A percentile compares a stretch with the other conserved stretches of the same genome.
phyloP scores from a whole-genome alignment of 2,329 filamentous ascomycete genomes.

The Fusarium denticulatum region DNA sequence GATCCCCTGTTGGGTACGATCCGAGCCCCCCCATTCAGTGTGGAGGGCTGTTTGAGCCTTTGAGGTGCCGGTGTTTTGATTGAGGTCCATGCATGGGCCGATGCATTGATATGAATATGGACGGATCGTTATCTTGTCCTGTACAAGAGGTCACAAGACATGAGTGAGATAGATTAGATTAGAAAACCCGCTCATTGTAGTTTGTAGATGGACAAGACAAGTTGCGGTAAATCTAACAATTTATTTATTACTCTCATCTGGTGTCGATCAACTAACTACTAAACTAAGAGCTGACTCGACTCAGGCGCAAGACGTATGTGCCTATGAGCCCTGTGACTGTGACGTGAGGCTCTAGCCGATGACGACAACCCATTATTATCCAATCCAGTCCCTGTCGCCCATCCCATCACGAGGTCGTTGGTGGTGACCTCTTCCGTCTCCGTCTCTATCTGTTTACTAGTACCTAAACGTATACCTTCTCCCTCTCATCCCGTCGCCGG shows the following conservation, averaged over 20 bases:
- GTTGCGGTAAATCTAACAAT: conserved; percentile 2
- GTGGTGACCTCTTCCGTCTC: conserved; percentile 18
- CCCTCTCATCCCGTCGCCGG: background rate
- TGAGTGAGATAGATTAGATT: background rate
- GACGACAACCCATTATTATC: conserved; percentile 37
- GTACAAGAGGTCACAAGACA: conserved; percentile 12
- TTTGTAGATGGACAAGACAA: conserved; percentile 3
- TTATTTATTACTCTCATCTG: background rate
- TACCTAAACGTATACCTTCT: background rate
- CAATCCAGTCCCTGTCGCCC: conserved; percentile 34
- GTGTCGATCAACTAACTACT: background rate
- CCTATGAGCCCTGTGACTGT: conserved; percentile 24
- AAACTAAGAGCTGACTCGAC: background rate
- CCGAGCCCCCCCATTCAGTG: conserved; percentile 9
- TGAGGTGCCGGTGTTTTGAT: conserved; percentile 12
- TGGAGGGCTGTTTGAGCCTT: too few species aligned
- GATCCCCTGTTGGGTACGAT: conserved; percentile 24
- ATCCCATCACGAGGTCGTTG: conserved; percentile 44
- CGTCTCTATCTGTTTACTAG: background rate
- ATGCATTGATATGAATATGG: conserved; percentile 8
- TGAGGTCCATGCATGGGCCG: background rate
- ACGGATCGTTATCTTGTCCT: conserved; percentile 17
- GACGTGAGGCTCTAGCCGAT: conserved; percentile 44
- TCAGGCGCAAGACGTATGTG: conserved; percentile 11
- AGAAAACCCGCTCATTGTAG: background rate